Percentiles rank a stretch among this genome's conserved stretches.
Evolutionary conservation across 2,329 filamentous ascomycete genomes (phyloP).

Genomic region (Amesomyces nigricolor): DNA sequence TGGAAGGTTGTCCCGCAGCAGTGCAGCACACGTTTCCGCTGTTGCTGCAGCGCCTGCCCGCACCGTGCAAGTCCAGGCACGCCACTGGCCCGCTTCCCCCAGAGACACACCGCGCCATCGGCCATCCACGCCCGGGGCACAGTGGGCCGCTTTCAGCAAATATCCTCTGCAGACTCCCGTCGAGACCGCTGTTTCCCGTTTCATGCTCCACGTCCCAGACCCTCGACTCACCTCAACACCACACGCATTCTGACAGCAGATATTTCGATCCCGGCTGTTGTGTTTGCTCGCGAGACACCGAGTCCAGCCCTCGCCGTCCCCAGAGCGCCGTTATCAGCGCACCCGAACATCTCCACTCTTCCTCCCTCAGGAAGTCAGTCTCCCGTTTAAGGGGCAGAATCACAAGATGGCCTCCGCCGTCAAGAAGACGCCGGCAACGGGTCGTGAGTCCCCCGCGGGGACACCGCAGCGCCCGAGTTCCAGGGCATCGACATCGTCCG

Average conservation of each 20-base stretch:
- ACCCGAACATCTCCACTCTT: background rate
- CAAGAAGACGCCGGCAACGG: conserved; percentile 48
- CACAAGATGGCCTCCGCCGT: conserved; percentile 44
- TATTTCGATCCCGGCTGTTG: too few species aligned
- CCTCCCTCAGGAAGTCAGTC: background rate
- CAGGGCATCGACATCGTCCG: conserved; percentile 45
- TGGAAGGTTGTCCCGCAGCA: too few species aligned
- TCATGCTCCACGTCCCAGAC: background rate
- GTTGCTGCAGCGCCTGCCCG: conserved; percentile 7
- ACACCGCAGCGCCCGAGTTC: conserved; percentile 33
- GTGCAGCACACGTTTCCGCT: background rate
- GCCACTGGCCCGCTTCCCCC: background rate
- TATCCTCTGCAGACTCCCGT: conserved; percentile 1
- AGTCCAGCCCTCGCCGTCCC: background rate
- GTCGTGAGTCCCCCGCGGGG: conserved; percentile 41
- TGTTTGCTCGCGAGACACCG: background rate
- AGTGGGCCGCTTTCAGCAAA: conserved; percentile 11
- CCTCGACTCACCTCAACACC: background rate
- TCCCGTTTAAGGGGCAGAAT: background rate
- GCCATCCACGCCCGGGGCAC: background rate
- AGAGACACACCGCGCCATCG: background rate
- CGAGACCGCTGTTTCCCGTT: conserved; percentile 9
- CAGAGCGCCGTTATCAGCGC: background rate
- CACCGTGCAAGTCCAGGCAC: background rate
- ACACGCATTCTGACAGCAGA: too few species aligned